Conservation (phyloP, 2,329 filamentous ascomycete genomes). For the Colletotrichum magnum region DNA sequence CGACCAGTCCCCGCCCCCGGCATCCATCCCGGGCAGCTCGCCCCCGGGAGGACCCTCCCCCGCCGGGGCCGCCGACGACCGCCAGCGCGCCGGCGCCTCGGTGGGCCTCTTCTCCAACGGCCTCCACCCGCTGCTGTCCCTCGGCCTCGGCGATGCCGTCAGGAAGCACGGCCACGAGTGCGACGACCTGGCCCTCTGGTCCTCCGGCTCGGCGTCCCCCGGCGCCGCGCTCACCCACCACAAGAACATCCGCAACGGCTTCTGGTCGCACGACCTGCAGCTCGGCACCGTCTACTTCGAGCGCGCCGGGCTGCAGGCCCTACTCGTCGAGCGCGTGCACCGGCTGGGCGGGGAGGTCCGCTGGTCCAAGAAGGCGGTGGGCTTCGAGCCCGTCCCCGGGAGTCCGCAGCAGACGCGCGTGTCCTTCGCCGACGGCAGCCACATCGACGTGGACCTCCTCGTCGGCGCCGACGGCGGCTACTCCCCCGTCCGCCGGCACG, state of each 20-base stretch:
- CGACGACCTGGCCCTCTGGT: conserved; percentile 29
- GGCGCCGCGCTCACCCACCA: neutral
- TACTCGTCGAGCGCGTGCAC: conserved; percentile 40
- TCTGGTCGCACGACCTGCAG: conserved; percentile 43
- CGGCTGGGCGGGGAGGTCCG: conserved; percentile 41
- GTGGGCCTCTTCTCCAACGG: conserved; percentile 45
- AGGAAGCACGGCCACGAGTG: conserved; percentile 20
- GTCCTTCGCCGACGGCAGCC: conserved; percentile 16
- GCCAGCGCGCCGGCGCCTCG: conserved; percentile 43
- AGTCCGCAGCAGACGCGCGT: neutral
- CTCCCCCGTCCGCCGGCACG: conserved; percentile 42
- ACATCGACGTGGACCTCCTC: conserved; percentile 41
- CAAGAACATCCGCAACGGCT: conserved; percentile 35
- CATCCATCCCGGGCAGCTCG: neutral
- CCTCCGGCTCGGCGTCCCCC: neutral
- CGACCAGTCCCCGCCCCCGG: conserved; percentile 24
- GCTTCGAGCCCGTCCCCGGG: neutral
- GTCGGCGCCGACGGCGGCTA: conserved; percentile 45
- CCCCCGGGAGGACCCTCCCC: neutral
- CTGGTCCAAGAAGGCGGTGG: conserved; percentile 42
- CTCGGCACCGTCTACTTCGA: conserved; percentile 44
- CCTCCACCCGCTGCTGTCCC: conserved; percentile 41
- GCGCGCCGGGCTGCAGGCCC: conserved; percentile 40
- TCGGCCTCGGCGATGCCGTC: conserved; percentile 42
- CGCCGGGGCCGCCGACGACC: neutral